A percentile compares a stretch with the other conserved stretches of the same genome.
These are phyloP conservation scores for Bidens hawaiensis DNA, from an alignment of 140 eudicot genomes.

Conservation along the genomic window DNA sequence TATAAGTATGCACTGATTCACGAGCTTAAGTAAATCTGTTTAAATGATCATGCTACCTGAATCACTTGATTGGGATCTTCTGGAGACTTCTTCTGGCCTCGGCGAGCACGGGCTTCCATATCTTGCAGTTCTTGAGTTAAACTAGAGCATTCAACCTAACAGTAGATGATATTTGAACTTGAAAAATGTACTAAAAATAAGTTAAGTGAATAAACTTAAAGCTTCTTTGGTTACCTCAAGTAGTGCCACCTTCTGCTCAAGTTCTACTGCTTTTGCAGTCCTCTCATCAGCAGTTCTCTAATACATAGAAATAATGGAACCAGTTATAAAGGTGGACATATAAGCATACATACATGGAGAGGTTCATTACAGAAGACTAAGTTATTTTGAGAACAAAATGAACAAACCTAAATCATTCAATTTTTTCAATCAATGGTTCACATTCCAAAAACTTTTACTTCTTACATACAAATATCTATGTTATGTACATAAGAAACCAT, in stretches of 20 bases:
- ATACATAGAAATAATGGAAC: slow-evolving; percentile 24
- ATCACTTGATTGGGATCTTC: slow-evolving; percentile 91
- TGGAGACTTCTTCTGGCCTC: slow-evolving; percentile 88
- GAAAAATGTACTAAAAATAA: background rate
- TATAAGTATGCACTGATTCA: background rate
- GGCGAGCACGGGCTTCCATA: slow-evolving; percentile 88
- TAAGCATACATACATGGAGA: too few species aligned
- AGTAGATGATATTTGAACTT: slow-evolving; percentile 15
- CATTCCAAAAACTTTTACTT: too few species aligned
- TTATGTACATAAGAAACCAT: too few species aligned
- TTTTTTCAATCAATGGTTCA: too few species aligned
- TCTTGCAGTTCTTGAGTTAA: slow-evolving; percentile 98
- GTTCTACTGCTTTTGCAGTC: slow-evolving; percentile 79
- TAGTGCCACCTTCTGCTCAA: slow-evolving; percentile 95
- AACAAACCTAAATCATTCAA: background rate
- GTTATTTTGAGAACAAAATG: too few species aligned
- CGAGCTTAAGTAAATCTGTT: background rate
- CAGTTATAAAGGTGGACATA: slow-evolving; percentile 5
- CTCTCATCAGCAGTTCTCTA: slow-evolving; percentile 97
- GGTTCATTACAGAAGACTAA: too few species aligned
- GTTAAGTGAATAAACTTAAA: slow-evolving; percentile 4
- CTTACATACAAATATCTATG: too few species aligned
- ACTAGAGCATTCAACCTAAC: slow-evolving; percentile 88
- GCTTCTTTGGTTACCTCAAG: slow-evolving; percentile 70
- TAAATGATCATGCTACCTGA: slow-evolving; percentile 49